Conservation (phyloP, 768 basidiomycete species). For the Kwoniella bestiolae region DNA sequence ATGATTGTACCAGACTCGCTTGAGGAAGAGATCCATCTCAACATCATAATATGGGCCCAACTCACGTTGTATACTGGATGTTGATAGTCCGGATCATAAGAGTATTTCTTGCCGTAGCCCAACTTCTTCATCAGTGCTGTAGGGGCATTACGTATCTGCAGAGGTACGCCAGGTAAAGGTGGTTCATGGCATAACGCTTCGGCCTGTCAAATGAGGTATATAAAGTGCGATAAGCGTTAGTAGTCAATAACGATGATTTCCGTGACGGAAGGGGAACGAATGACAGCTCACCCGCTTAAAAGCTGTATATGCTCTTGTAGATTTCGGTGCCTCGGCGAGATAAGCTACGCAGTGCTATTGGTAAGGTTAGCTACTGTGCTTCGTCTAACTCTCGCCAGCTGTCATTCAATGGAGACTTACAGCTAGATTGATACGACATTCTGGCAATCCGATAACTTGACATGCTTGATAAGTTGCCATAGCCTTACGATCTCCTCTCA, state of each 20-base stretch:
- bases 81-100: constrained; percentile 68
- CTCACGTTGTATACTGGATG: constrained; percentile 66
- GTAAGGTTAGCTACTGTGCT: constrained; percentile 2
- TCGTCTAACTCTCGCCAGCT: no score
- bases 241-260: no score
- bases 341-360: constrained; percentile 69
- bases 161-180: constrained; percentile 67
- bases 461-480: constrained; percentile 60
- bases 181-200: constrained; percentile 66
- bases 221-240: no score
- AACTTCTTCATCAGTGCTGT: constrained; percentile 71
- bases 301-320: constrained; percentile 76
- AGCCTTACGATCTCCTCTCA: constrained; percentile 38
- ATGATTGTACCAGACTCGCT: no score
- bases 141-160: constrained; percentile 77
- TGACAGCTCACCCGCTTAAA: constrained; percentile 67
- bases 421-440: constrained; percentile 55
- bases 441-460: constrained; percentile 55
- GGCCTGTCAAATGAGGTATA: constrained; percentile 55
- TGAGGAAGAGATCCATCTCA: no score
- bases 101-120: constrained; percentile 69
- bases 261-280: no score
- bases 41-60: no score
- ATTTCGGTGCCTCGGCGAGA: constrained; percentile 81
- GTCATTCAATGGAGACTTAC: constrained; percentile 41